These are phyloP conservation scores for Protea cynaroides DNA, from an alignment of 164 flowering plant species.

Conservation along the genomic window DNA sequence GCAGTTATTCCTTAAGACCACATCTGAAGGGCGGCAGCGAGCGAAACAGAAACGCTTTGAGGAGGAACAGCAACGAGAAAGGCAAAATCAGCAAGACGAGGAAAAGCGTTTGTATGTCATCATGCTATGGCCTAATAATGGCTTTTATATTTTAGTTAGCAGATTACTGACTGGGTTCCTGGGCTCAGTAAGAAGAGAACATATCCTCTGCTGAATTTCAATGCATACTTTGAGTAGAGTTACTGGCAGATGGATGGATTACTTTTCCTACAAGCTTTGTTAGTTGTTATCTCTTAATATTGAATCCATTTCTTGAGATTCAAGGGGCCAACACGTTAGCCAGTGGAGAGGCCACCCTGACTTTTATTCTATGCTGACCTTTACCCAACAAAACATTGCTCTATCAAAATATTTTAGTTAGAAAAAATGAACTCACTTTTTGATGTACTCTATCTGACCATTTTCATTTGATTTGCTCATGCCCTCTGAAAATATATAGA, in stretches of 20 bases:
- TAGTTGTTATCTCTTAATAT: too few species aligned
- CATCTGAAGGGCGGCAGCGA: slow-evolving; percentile 85
- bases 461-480: slow-evolving; percentile 2
- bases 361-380: too few species aligned
- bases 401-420: neutral
- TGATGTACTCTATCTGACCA: neutral
- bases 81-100: slow-evolving; percentile 75
- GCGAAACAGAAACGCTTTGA: slow-evolving; percentile 89
- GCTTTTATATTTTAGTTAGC: neutral
- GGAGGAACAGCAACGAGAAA: slow-evolving; percentile 72
- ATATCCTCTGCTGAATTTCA: too few species aligned
- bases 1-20: slow-evolving; percentile 80
- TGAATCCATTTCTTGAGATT: too few species aligned
- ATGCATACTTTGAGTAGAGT: too few species aligned
- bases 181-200: too few species aligned
- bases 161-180: too few species aligned
- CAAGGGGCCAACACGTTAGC: too few species aligned
- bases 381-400: neutral
- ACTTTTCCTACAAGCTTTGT: too few species aligned
- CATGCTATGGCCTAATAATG: neutral
- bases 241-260: too few species aligned
- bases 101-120: slow-evolving; percentile 73
- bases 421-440: neutral
- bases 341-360: too few species aligned
- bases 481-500: slow-evolving; percentile 28